Conservation (phyloP, 345 rosid genomes). For the Bruguiera parviflora region DNA sequence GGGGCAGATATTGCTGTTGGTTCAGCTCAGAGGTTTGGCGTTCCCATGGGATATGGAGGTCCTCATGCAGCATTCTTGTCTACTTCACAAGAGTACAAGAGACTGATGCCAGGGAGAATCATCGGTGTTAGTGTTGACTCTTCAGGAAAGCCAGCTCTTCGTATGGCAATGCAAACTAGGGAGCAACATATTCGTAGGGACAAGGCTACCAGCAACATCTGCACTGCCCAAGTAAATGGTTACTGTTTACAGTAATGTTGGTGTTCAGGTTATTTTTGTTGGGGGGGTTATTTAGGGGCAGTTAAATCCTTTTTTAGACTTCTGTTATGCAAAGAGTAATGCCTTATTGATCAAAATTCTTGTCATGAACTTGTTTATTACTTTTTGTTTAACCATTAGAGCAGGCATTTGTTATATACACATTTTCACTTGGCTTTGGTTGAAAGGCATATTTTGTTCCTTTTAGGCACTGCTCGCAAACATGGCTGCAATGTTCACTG, state of each 20-base stretch:
- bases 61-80: conserved; percentile 98
- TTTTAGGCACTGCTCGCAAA: conserved; percentile 92
- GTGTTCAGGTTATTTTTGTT: too few relatives aligned
- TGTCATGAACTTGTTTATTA: background rate
- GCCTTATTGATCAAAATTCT: background rate
- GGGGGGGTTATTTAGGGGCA: too few relatives aligned
- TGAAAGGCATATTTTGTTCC: conserved; percentile 21
- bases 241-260: background rate
- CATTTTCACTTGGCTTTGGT: conserved; percentile 13
- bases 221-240: conserved; percentile 88
- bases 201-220: conserved; percentile 99
- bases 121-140: conserved; percentile 96
- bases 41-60: conserved; percentile 98
- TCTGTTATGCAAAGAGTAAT: too few relatives aligned
- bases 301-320: too few relatives aligned
- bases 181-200: conserved; percentile 99
- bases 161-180: conserved; percentile 99
- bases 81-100: conserved; percentile 95
- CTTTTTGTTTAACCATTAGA: background rate
- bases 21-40: conserved; percentile 95
- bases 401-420: background rate
- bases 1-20: conserved; percentile 97
- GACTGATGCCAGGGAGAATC: conserved; percentile 98
- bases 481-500: conserved; percentile 98
- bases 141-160: conserved; percentile 83